Evolutionary conservation across 2,329 filamentous ascomycete species (phyloP), one percentile per base, ranked within the genome.

Genomic region (Aspergillus proliferans): DNA sequence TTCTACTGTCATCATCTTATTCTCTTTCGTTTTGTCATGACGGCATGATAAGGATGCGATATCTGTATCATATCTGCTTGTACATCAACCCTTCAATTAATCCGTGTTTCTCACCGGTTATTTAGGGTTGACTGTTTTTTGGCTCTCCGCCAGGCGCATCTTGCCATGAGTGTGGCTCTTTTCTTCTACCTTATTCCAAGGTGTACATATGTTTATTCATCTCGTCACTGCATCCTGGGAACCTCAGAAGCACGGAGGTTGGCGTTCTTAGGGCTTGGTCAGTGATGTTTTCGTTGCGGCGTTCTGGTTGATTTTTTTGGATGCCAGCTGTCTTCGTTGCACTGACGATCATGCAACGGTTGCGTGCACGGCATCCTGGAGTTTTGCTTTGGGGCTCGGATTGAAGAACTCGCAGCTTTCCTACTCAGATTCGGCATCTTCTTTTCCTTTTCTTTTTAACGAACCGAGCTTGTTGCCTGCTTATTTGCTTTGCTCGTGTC

Each of bases 21-120:
- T 38, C 21, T 15, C 38, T 38, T 28, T 26, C 18, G 9, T 39
- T 18, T 18, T 38, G 42, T 19, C n/a, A 50, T 18, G 39, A 39
- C 21, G 45, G 58, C 48, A 57, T 56, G 54, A 47, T 55, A 43
- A 52, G 49, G 44, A 48, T 49, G 50, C 52, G 47, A 52, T 50
- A 48, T 53, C 45, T 61, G 62, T 66, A 65, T 60, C 60, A 63
- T 64, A 65, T 57, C 57, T 49, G 10, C 42, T 45, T 36, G 38
- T 46, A 40, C 9, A n/a, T 46, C 21, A 12, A 14, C 19, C n/a
- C 33, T 45, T 22, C 18, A 14, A 24, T 43, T 48, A 14, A 19
- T 40, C 34, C 15, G 19, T 43, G 24, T 43, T 42, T 39, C 18
- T 19, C 38, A 28, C 15, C 21, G 41, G 19, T 43, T 22, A 43